These are phyloP conservation scores for Dendrostoma leiphaemia DNA, from an alignment of 2,329 filamentous ascomycete species.

Conservation along the genomic window DNA sequence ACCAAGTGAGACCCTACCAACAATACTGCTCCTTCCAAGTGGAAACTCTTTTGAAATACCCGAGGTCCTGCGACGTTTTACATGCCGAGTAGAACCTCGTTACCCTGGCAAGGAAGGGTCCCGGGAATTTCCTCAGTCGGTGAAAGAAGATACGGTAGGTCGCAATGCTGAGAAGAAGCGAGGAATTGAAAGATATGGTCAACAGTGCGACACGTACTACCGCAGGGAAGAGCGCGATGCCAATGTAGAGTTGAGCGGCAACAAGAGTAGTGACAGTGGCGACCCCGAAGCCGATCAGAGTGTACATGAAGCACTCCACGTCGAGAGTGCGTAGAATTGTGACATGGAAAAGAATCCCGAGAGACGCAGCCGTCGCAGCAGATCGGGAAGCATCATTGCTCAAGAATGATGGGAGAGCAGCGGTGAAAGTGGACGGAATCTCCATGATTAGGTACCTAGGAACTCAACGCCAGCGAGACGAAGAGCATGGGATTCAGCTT, in stretches of 20 bases:
- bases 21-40: slow-evolving; percentile 52
- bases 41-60: slow-evolving; percentile 48
- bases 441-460: neutral
- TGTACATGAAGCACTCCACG: slow-evolving; percentile 6
- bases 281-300: neutral
- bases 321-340: slow-evolving; percentile 1
- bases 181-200: slow-evolving; percentile 13
- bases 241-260: neutral
- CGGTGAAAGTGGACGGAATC: neutral
- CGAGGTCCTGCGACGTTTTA: slow-evolving; percentile 50
- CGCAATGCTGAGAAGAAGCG: slow-evolving; percentile 30
- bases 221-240: neutral
- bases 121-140: slow-evolving; percentile 38
- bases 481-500: neutral
- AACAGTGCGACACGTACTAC: neutral
- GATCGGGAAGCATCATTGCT: neutral
- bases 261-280: neutral
- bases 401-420: neutral
- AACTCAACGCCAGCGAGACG: neutral
- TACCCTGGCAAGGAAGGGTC: slow-evolving; percentile 38
- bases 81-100: slow-evolving; percentile 43
- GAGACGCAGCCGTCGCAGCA: neutral
- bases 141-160: slow-evolving; percentile 37
- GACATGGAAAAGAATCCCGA: slow-evolving; percentile 4
- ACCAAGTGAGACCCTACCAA: no score